These are phyloP conservation scores for Chaetomium sp. DNA, from an alignment of 2,329 filamentous ascomycete species.

Conservation along the genomic window DNA sequence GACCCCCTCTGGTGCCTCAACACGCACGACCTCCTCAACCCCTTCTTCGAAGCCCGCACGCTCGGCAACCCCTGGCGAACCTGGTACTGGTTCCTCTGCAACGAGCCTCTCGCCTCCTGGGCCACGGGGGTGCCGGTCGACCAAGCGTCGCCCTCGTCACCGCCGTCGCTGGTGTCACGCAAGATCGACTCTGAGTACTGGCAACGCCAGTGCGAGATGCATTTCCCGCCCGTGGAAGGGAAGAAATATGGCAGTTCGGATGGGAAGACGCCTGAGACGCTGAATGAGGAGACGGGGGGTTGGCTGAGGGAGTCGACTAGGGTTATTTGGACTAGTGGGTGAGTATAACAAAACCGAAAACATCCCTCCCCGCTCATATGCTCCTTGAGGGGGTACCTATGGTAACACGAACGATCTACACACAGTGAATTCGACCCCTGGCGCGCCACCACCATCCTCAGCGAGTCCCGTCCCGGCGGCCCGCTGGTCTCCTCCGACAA, in stretches of 20 bases:
- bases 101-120: slow-evolving; percentile 22
- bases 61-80: slow-evolving; percentile 23
- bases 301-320: slow-evolving; percentile 15
- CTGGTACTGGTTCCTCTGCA: slow-evolving; percentile 22
- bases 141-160: slow-evolving; percentile 16
- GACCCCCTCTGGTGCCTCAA: slow-evolving; percentile 23
- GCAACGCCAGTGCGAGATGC: slow-evolving; percentile 21
- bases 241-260: slow-evolving; percentile 16
- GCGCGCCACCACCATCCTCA: slow-evolving; percentile 20
- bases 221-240: slow-evolving; percentile 17
- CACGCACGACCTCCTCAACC: slow-evolving; percentile 20
- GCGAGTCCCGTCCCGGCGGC: slow-evolving; percentile 20
- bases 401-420: not conserved
- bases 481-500: slow-evolving; percentile 16
- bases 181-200: slow-evolving; percentile 18
- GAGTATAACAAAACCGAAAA: not conserved
- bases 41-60: slow-evolving; percentile 19
- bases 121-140: slow-evolving; percentile 16
- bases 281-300: slow-evolving; percentile 19
- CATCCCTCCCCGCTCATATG: no score
- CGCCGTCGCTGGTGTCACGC: slow-evolving; percentile 18
- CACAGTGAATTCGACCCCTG: slow-evolving; percentile 21
- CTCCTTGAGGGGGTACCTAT: not conserved
- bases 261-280: slow-evolving; percentile 14
- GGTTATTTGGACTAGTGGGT: slow-evolving; percentile 20